Conservation (phyloP, 2,329 filamentous ascomycete species). For the Aspergillus chevalieri region DNA sequence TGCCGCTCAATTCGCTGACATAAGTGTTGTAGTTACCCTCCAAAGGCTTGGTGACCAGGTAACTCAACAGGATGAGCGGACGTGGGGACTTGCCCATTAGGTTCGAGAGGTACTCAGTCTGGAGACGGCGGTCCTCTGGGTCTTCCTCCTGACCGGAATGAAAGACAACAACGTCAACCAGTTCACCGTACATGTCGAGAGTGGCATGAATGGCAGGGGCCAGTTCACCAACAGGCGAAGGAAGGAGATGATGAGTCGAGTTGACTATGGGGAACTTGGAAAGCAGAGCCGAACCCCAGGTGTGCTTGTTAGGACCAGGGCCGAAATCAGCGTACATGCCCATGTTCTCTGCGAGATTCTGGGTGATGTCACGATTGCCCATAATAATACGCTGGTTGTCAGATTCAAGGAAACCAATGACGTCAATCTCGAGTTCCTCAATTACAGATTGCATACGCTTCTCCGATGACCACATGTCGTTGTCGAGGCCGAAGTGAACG, state of each 20-base stretch:
- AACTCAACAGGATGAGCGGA: slow-evolving; percentile 79
- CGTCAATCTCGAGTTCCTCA: slow-evolving; percentile 92
- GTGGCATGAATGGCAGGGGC: slow-evolving; percentile 97
- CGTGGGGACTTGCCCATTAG: slow-evolving; percentile 79
- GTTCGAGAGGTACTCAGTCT: slow-evolving; percentile 76
- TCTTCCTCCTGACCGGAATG: slow-evolving; percentile 98
- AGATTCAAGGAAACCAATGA: slow-evolving; percentile 87
- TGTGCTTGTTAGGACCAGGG: slow-evolving; percentile 97
- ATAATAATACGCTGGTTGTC: slow-evolving; percentile 98
- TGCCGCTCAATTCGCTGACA: slow-evolving; percentile 76
- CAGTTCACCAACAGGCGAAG: slow-evolving; percentile 87
- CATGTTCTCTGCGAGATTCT: slow-evolving; percentile 89
- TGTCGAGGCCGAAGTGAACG: slow-evolving; percentile 94
- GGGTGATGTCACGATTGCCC: slow-evolving; percentile 95
- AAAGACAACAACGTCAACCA: slow-evolving; percentile 94
- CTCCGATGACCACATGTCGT: slow-evolving; percentile 98
- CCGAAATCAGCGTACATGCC: slow-evolving; percentile 99
- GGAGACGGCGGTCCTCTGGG: slow-evolving; percentile 78
- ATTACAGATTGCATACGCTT: slow-evolving; percentile 86
- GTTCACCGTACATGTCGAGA: slow-evolving; percentile 80
- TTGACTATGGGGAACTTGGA: slow-evolving; percentile 98
- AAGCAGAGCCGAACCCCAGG: slow-evolving; percentile 86
- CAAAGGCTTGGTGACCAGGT: slow-evolving; percentile 83
- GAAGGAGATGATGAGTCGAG: slow-evolving; percentile 90
- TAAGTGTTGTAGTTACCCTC: slow-evolving; percentile 97